Base-by-base conservation (phyloP, 2,329 filamentous ascomycete species). In the Beauveria varroae region DNA sequence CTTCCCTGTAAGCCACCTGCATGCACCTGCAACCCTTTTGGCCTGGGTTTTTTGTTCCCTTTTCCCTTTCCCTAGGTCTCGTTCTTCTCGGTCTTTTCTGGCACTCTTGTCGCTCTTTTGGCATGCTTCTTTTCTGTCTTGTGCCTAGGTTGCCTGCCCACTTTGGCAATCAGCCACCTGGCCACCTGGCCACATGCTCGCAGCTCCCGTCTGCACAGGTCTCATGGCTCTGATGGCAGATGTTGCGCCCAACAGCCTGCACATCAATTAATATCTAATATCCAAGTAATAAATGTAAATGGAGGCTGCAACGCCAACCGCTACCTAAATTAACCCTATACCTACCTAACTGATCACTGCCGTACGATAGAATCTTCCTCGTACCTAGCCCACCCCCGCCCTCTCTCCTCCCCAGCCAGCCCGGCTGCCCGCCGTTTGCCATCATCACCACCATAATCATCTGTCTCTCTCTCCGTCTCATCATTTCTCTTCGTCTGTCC, bases 1-100 rank as follows among this genome's bases (percentile, higher is more conserved):
- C 50, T 34, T 10, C 34, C 40, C 52, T 55, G 52, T 40, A 55
- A 55, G 52, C 52, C 52, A 55, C 37, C 50, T 55, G 52, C 52
- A 55, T 26, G 18, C 37, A 22, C 8, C 50, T 34, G 5, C 44
- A 46, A 22, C 50, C 50, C 50, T 18, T 51, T 14, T 51, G n/a
- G 18, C 24, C 47, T 50, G 24, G 26, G 16, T 2, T 9, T 28
- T 50, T 18, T 50, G 24, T 49, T 4, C 47, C 18, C 22, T 16
- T 18, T 50, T 28, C 8, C 28, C 26, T 18, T n/a, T 34, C 26
- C 30, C 20, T 37, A 37, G 0, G 4, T 34, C 28, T 22, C n/a
- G 18, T 51, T 24, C 47, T 28, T 37, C 1, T 37, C 34, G 34
- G 34, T 37, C 34, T 37, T 37, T 37, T 37, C 34, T n/a, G 24